Conservation (phyloP, 2,329 filamentous ascomycete species). For the Hirsutella minnesotensis region DNA sequence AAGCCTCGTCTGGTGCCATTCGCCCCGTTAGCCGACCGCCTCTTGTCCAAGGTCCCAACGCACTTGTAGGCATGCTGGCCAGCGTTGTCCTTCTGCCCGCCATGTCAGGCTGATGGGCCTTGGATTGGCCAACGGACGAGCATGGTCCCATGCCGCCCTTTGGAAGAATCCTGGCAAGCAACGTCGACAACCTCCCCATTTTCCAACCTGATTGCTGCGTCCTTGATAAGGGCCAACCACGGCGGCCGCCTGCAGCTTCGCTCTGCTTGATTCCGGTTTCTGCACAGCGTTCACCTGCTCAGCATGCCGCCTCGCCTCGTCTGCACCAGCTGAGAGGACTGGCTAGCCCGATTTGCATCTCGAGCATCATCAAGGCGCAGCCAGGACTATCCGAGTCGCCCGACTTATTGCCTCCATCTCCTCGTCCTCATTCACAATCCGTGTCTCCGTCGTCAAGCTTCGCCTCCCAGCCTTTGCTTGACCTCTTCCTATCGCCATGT, state of each 20-base stretch:
- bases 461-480: background rate
- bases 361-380: background rate
- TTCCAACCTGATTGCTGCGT: background rate
- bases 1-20: no score
- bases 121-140: background rate
- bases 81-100: background rate
- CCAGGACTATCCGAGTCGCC: background rate
- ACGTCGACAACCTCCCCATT: background rate
- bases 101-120: background rate
- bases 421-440: background rate
- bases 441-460: background rate
- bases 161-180: no score
- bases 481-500: constrained; percentile 23
- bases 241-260: background rate
- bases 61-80: background rate
- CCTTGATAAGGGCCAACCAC: background rate
- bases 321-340: background rate
- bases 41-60: constrained; percentile 3
- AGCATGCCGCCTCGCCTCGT: background rate
- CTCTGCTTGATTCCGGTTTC: background rate
- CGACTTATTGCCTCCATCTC: background rate
- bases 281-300: background rate
- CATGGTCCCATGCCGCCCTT: background rate
- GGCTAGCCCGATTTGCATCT: no score
- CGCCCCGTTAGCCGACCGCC: no score